Evolutionary conservation across 306 rosid genomes (phyloP).

Genomic region (Benincasa hispida): DNA sequence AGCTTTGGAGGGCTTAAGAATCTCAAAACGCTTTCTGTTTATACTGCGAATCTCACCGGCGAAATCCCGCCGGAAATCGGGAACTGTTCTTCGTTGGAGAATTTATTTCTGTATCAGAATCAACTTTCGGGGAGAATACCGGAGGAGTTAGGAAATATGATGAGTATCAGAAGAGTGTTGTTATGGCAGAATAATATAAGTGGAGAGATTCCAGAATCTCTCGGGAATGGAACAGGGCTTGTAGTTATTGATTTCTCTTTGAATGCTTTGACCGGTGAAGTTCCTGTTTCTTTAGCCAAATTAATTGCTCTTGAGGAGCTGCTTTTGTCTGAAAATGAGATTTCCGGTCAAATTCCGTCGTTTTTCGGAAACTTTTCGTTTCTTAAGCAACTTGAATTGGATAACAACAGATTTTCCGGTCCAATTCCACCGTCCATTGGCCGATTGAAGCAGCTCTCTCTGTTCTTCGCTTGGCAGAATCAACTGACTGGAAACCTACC

Average conservation of each 20-base stretch:
- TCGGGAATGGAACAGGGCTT: conserved; percentile 60
- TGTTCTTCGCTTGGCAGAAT: conserved; percentile 91
- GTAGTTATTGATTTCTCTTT: conserved; percentile 67
- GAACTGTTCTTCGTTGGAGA: conserved; percentile 60
- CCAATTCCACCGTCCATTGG: conserved; percentile 67
- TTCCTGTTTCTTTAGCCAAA: conserved; percentile 43
- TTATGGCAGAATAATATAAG: conserved; percentile 77
- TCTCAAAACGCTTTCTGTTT: conserved; percentile 65
- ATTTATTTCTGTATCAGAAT: conserved; percentile 74
- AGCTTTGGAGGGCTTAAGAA: conserved; percentile 58
- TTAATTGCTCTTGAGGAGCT: conserved; percentile 60
- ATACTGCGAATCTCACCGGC: conserved; percentile 76
- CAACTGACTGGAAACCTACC: conserved; percentile 73
- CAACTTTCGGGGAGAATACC: conserved; percentile 73
- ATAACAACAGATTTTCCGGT: conserved; percentile 73
- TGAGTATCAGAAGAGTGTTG: conserved; percentile 50
- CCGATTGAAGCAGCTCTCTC: conserved; percentile 53
- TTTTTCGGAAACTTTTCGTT: conserved; percentile 61
- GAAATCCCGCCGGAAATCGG: conserved; percentile 67
- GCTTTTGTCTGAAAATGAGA: conserved; percentile 54
- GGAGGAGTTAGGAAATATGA: conserved; percentile 44
- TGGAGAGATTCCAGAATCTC: conserved; percentile 48
- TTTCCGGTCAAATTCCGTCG: conserved; percentile 62
- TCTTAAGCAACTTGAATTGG: conserved; percentile 77
- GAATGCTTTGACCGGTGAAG: conserved; percentile 59